A percentile compares a stretch with the other conserved stretches of the same genome.
These are phyloP conservation scores for Aspergillus avenaceus DNA, from an alignment of 495 filamentous ascomycete genomes.

Conservation along the genomic window DNA sequence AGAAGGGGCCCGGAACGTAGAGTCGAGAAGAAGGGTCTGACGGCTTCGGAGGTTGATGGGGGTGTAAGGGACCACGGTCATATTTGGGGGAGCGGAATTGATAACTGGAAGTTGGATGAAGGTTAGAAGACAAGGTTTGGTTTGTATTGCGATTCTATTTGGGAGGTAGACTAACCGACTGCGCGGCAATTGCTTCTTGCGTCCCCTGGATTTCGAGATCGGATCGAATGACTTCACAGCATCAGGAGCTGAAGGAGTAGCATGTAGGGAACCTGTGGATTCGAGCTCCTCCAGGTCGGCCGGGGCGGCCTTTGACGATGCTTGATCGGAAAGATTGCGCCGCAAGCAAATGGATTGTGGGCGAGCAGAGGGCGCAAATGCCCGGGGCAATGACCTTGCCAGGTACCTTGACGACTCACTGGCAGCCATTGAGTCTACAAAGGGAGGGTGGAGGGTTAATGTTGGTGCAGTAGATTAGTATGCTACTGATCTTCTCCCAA, in stretches of 20 bases:
- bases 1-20: slow-evolving; percentile 92
- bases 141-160: neutral
- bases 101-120: slow-evolving; percentile 61
- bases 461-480: slow-evolving; percentile 15
- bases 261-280: slow-evolving; percentile 32
- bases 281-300: slow-evolving; percentile 35
- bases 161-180: slow-evolving; percentile 55
- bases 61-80: slow-evolving; percentile 89
- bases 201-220: slow-evolving; percentile 43
- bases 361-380: slow-evolving; percentile 29
- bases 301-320: slow-evolving; percentile 29
- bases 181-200: slow-evolving; percentile 56
- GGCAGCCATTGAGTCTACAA: slow-evolving; percentile 35
- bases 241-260: slow-evolving; percentile 18
- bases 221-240: slow-evolving; percentile 53
- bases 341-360: slow-evolving; percentile 31
- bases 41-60: slow-evolving; percentile 77
- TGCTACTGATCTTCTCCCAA: slow-evolving; percentile 17
- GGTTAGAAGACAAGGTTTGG: slow-evolving; percentile 12
- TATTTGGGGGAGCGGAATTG: slow-evolving; percentile 89
- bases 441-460: no score
- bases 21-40: slow-evolving; percentile 83
- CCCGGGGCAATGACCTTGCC: slow-evolving; percentile 38
- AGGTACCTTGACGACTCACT: slow-evolving; percentile 41
- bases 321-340: slow-evolving; percentile 47